Evolutionary conservation across 2,329 filamentous ascomycete genomes (phyloP), one percentile per base, ranked within the genome.

Genomic region (Clarireedia homoeocarpa): DNA sequence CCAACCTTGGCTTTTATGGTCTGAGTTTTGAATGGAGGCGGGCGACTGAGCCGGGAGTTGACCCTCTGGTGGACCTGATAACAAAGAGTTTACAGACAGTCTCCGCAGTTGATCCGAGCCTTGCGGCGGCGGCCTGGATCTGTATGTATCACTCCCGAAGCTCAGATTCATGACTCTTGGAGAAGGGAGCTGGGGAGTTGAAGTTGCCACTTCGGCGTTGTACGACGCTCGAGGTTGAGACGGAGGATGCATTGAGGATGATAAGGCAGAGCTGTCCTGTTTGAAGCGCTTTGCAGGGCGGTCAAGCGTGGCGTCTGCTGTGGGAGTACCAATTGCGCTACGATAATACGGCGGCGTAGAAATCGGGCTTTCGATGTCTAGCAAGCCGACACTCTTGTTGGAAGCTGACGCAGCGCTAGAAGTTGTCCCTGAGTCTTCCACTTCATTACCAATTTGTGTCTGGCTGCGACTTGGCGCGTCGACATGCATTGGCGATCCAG

Each of bases 1-100:
- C 52, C 52, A 54, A 34, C 34, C 44, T 20, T 54, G 52, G 14
- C 24, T 54, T 42, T 40, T 15, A 30, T 49, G 48, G 20, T 49
- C 45, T 36, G 34, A 49, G 10, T 27, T 40, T 34, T 14, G 51
- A 30, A 57, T 46, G 23, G 58, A 40, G 17, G 17, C 42, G 23
- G 24, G 23, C 12, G 36, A 40, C 12, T 42, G 36, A 10, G 27
- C 52, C 7, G 36, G 44, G 2, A 39, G 24, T 49, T 45, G 24
- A 9, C 20, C 20, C 27, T 66, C 69, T 0, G 76, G 71, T 17
- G 79, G 74, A 15, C 79, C 75, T 2, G 78, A 79, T 5, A 89
- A 71, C 6, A 89, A 70, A 12, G 84, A 87, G 63, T 81, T 82
- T 34, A 89, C 83, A 7, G 84, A 86, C 23, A 88, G 72, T 15